A percentile compares a stretch with the other conserved stretches of the same genome.
These are phyloP conservation scores for Panus rudis DNA, from an alignment of 768 basidiomycete species.

Conservation along the genomic window DNA sequence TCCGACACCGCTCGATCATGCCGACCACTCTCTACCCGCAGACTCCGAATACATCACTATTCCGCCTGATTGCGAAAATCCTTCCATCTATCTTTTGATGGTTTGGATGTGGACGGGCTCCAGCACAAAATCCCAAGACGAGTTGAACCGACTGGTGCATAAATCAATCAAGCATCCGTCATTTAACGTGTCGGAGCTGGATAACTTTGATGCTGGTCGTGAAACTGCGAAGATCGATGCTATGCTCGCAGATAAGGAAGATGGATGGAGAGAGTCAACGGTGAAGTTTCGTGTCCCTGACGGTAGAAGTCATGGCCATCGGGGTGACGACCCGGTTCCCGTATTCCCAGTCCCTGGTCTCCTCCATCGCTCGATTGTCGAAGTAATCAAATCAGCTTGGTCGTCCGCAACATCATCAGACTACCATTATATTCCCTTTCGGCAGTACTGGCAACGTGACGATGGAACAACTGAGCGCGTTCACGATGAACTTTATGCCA, in stretches of 20 bases:
- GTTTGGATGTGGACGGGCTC: slow-evolving; percentile 3
- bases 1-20: no score
- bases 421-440: slow-evolving; percentile 1
- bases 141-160: neutral
- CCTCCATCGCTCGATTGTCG: slow-evolving; percentile 1
- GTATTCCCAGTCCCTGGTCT: slow-evolving; percentile 2
- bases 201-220: neutral
- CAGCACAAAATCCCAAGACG: neutral
- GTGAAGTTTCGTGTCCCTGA: slow-evolving; percentile 1
- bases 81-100: neutral
- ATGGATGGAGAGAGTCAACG: neutral
- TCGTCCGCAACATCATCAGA: neutral
- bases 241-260: neutral
- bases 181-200: neutral
- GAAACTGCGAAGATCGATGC: slow-evolving; percentile 1
- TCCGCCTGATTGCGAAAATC: neutral
- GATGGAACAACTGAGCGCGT: slow-evolving; percentile 7
- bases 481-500: slow-evolving; percentile 19
- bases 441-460: slow-evolving; percentile 4
- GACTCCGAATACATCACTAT: no score
- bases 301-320: neutral
- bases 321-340: neutral
- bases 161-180: neutral
- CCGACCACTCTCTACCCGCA: no score
- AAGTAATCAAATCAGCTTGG: slow-evolving; percentile 3